These are phyloP conservation scores for Aegilops longissima DNA, from an alignment of 176 grass and related monocot species.

Conservation along the genomic window DNA sequence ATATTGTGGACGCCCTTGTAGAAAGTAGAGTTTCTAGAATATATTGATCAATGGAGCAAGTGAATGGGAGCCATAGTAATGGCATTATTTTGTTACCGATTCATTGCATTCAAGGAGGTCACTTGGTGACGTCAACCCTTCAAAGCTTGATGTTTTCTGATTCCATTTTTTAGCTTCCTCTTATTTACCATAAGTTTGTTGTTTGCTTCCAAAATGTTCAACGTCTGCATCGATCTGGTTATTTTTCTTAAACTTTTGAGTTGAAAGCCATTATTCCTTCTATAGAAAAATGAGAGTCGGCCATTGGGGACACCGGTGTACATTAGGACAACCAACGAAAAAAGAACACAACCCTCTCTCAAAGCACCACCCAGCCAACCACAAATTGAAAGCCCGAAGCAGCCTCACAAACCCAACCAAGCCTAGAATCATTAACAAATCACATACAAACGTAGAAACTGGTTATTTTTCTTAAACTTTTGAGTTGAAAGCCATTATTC, in stretches of 20 bases:
- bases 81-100: background rate
- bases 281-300: background rate
- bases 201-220: background rate
- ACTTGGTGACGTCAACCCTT: background rate
- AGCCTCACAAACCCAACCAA: too few species aligned
- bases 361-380: background rate
- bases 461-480: background rate
- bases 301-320: background rate
- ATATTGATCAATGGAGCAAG: background rate
- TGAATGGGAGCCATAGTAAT: background rate
- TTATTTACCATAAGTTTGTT: background rate
- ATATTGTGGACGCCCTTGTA: background rate
- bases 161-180: too few species aligned
- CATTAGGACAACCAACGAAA: background rate
- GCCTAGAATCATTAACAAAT: too few species aligned
- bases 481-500: background rate
- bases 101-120: background rate
- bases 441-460: too few species aligned
- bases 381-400: too few species aligned
- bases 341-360: background rate
- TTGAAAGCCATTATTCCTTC: background rate
- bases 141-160: background rate
- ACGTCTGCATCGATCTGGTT: background rate
- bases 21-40: background rate
- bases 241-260: background rate